phyloP scores from a whole-genome alignment of 306 rosid genomes.

The Castanospermum australe region DNA sequence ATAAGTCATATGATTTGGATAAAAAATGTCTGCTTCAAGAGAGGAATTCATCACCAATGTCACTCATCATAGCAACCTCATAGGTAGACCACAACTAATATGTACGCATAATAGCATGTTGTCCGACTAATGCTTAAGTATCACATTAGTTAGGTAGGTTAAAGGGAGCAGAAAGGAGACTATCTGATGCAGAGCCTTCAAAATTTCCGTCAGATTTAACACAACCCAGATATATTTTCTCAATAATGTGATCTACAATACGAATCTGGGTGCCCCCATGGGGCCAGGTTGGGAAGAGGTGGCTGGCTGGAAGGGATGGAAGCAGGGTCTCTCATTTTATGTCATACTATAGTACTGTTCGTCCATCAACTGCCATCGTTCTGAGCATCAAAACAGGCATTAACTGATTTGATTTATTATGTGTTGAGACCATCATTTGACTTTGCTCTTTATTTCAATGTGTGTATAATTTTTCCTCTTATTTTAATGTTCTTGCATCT shows the following conservation, averaged over 20 bases:
- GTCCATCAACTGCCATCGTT: neutral
- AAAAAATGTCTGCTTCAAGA: neutral
- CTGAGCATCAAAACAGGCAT: too few species aligned
- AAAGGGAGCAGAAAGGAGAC: neutral
- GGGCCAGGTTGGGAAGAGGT: too few species aligned
- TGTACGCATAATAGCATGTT: too few species aligned
- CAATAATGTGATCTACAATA: neutral
- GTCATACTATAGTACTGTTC: neutral
- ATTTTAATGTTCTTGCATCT: neutral
- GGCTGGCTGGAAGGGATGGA: too few species aligned
- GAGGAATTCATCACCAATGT: neutral
- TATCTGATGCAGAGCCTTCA: constrained; percentile 6
- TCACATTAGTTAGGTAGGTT: neutral
- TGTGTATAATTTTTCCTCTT: neutral
- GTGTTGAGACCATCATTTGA: neutral
- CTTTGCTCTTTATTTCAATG: neutral
- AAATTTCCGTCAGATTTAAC: neutral
- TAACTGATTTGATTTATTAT: neutral
- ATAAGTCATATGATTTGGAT: neutral
- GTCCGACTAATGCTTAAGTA: neutral
- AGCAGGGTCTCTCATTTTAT: too few species aligned
- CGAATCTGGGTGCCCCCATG: neutral
- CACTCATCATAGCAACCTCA: neutral
- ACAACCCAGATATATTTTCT: neutral
- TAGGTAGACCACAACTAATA: neutral